phyloP scores from a whole-genome alignment of 2,329 filamentous ascomycete species.

The Clonostachys rhizophaga region DNA sequence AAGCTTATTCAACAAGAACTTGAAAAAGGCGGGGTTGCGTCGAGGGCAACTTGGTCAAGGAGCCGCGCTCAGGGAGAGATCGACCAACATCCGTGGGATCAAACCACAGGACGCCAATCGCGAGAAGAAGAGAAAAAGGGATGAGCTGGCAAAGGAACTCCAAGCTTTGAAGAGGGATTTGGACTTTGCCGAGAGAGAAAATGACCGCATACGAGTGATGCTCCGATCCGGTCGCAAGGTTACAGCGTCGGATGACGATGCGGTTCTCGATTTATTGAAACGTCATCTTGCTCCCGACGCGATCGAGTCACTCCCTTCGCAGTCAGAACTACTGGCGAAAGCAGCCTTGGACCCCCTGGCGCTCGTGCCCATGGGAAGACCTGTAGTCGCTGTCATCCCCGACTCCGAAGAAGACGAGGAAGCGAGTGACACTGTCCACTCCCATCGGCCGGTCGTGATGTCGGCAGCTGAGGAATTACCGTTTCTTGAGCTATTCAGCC shows the following conservation, averaged over 20 bases:
- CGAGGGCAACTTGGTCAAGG: background rate
- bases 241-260: conserved; percentile 24
- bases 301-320: conserved; percentile 13
- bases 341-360: conserved; percentile 44
- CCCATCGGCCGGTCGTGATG: conserved; percentile 62
- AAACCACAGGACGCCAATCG: conserved; percentile 32
- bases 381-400: conserved; percentile 14
- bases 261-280: conserved; percentile 32
- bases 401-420: conserved; percentile 19
- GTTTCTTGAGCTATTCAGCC: conserved; percentile 67
- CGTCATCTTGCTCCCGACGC: conserved; percentile 31
- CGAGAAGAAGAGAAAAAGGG: conserved; percentile 46
- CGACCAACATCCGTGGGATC: conserved; percentile 32
- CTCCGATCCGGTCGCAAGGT: conserved; percentile 30
- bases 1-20: background rate
- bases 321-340: conserved; percentile 37
- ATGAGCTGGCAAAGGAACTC: conserved; percentile 51
- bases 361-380: conserved; percentile 45
- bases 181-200: conserved; percentile 50
- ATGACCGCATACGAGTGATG: conserved; percentile 42
- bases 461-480: conserved; percentile 60
- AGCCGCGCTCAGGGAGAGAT: background rate
- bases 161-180: conserved; percentile 54
- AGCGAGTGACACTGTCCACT: conserved; percentile 34
- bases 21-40: background rate